Percentiles rank a stretch among this genome's conserved stretches.
Conservation (phyloP, 805 yeast genomes). For the Nakazawaea wickerhamii region DNA sequence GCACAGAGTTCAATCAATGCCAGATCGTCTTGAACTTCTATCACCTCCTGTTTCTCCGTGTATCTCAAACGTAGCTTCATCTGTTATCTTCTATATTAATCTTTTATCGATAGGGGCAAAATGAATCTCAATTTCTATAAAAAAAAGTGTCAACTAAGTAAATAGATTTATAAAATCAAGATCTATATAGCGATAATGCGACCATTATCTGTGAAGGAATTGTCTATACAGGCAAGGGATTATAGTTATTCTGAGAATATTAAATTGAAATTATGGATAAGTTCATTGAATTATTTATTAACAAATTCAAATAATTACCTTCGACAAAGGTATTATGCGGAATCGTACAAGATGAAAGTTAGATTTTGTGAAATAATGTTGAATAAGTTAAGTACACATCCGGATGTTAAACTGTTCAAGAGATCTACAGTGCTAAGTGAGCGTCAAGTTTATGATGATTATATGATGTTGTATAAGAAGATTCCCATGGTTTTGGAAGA, state of each 20-base stretch:
- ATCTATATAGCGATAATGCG: background rate
- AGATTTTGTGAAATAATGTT: conserved; percentile 55
- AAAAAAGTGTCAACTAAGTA: background rate
- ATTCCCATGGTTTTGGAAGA: conserved; percentile 26
- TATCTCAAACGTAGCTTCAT: conserved; percentile 11
- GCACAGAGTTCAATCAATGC: conserved; percentile 5
- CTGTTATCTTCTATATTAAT: background rate
- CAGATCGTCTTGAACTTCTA: background rate
- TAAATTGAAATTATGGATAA: conserved; percentile 49
- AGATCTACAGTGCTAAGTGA: conserved; percentile 18
- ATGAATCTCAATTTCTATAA: background rate
- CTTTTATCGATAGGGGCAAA: background rate
- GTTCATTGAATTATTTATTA: conserved; percentile 43
- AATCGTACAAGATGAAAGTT: conserved; percentile 51
- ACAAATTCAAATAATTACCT: conserved; percentile 43
- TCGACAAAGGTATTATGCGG: conserved; percentile 35
- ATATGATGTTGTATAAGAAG: conserved; percentile 18
- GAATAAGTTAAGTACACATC: conserved; percentile 41
- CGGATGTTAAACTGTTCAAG: conserved; percentile 31
- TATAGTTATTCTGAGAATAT: conserved; percentile 49
- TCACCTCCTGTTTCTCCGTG: background rate
- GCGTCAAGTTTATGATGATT: conserved; percentile 23
- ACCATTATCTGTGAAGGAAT: conserved; percentile 23
- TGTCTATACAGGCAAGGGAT: conserved; percentile 42
- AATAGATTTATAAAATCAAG: background rate